Base-by-base conservation (phyloP, 106 monocot genomes). In the Phalaenopsis aphrodite region DNA sequence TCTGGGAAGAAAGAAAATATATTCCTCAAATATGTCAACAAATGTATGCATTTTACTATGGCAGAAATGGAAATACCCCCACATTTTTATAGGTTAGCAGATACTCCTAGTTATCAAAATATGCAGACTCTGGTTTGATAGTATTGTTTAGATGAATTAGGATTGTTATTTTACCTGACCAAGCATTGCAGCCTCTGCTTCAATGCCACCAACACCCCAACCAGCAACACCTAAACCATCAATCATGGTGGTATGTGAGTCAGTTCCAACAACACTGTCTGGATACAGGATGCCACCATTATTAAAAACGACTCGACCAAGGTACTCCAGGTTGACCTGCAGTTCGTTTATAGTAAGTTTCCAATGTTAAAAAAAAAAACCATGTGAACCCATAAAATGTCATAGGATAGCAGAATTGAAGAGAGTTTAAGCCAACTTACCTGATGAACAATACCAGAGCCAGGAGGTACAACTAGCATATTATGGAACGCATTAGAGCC, bases 371-470 rank as follows among this genome's bases (percentile, higher is more conserved):
- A 30, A 74, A 49, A 47, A 9, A 49, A 30, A n/a, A 74, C 17
- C 49, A 76, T 24, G 8, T 43, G 74, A 19, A 3, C 15, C 39
- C 23, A 23, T 23, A 23, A 69, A 39, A 16, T 11, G 17, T 74
- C 15, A 52, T 8, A 74, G n/a, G 42, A 74, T n/a, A 74, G 42
- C 41, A 14, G 75, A 55, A 3, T 12, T 38, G 1, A 79, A 56
- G 23, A 11, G 19, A 38, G 14, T 49, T 73, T 69, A 69, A 11
- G 37, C 17, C 11, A 37, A 41, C 23, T 81, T 86, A 94, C 97
- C 89, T 98, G 97, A 78, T 98, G 97, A 58, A 98, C 97, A 84
- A 98, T 98, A 55, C 94, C 97, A 81, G 94, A 98, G 78, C 97
- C 94, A 47, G 97, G 97, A 80, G 97, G 94, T 75, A 98, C 94